A percentile compares a stretch with the other conserved stretches of the same genome.
Evolutionary conservation across 768 basidiomycete species (phyloP).

Genomic region (Neoboletus magnificus): DNA sequence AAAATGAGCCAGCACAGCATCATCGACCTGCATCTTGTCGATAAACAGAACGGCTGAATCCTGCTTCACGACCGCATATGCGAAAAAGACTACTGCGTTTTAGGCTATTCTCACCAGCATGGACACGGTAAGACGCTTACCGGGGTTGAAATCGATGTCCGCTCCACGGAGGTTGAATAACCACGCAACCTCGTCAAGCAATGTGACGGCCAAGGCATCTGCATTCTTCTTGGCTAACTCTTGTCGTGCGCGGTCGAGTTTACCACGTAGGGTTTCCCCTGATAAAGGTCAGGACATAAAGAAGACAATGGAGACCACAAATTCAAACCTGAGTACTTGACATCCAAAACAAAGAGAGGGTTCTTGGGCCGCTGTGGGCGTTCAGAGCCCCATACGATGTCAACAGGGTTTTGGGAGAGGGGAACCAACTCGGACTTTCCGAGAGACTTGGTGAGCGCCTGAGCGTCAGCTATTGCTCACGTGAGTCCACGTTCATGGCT

Average conservation of each 20-base stretch:
- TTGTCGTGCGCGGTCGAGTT: constrained; percentile 64
- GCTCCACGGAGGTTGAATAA: constrained; percentile 88
- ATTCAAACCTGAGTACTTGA: constrained; percentile 65
- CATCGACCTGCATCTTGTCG: constrained; percentile 45
- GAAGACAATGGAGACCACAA: background rate
- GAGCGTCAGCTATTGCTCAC: constrained; percentile 54
- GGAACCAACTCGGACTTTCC: constrained; percentile 63
- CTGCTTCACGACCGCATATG: constrained; percentile 77
- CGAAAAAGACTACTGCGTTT: constrained; percentile 71
- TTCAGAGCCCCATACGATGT: constrained; percentile 66
- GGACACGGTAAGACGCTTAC: constrained; percentile 24
- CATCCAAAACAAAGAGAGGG: constrained; percentile 61
- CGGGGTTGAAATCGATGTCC: constrained; percentile 88
- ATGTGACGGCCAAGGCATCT: constrained; percentile 71
- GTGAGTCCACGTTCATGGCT: background rate
- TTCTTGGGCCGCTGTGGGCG: constrained; percentile 69
- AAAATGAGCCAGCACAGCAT: constrained; percentile 45
- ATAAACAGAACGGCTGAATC: constrained; percentile 64
- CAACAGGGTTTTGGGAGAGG: constrained; percentile 70
- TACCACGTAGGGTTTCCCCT: constrained; percentile 63
- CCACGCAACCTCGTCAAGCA: constrained; percentile 96
- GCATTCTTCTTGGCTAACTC: constrained; percentile 56
- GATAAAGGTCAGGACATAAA: background rate
- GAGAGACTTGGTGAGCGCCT: constrained; percentile 56
- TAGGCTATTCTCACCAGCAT: background rate